These are phyloP conservation scores for Pleurotus tuoliensis DNA, from an alignment of 768 basidiomycete species.

Conservation along the genomic window DNA sequence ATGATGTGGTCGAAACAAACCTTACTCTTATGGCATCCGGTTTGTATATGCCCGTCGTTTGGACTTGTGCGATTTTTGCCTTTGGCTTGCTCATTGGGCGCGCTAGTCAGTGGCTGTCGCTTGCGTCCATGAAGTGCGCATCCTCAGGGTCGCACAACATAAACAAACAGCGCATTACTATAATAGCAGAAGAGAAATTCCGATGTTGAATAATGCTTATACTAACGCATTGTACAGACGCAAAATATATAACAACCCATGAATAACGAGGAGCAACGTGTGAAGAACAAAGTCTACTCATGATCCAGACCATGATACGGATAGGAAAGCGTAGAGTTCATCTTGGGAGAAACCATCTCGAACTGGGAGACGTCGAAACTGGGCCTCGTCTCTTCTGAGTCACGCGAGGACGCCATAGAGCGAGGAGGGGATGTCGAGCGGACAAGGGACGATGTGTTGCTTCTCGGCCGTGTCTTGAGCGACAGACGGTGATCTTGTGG, in stretches of 20 bases:
- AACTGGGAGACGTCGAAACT: conserved; percentile 66
- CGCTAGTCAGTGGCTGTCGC: not conserved
- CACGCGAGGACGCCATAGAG: conserved; percentile 39
- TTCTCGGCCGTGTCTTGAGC: conserved; percentile 20
- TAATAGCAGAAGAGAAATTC: not conserved
- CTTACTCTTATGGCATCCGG: conserved; percentile 59
- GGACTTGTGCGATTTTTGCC: conserved; percentile 38
- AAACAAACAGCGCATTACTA: not conserved
- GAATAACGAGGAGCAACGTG: not conserved
- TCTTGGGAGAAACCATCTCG: conserved; percentile 58
- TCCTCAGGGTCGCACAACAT: conserved; percentile 4
- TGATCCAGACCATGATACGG: conserved; percentile 56
- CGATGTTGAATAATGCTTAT: not conserved
- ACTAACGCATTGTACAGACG: conserved; percentile 5
- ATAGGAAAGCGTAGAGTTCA: conserved; percentile 42
- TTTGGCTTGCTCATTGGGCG: conserved; percentile 42
- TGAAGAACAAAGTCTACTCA: conserved; percentile 14
- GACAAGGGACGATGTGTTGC: conserved; percentile 18
- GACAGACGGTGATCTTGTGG: conserved; percentile 10
- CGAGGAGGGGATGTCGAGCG: conserved; percentile 27
- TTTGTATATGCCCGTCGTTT: conserved; percentile 61
- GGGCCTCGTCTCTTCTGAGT: conserved; percentile 38
- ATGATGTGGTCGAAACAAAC: conserved; percentile 2
- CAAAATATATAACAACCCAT: conserved; percentile 8
- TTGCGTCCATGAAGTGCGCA: not conserved